A percentile compares a stretch with the other conserved stretches of the same genome.
Conservation (phyloP, 1,139 yeast species). For the Casaregolazyma lundiana region DNA sequence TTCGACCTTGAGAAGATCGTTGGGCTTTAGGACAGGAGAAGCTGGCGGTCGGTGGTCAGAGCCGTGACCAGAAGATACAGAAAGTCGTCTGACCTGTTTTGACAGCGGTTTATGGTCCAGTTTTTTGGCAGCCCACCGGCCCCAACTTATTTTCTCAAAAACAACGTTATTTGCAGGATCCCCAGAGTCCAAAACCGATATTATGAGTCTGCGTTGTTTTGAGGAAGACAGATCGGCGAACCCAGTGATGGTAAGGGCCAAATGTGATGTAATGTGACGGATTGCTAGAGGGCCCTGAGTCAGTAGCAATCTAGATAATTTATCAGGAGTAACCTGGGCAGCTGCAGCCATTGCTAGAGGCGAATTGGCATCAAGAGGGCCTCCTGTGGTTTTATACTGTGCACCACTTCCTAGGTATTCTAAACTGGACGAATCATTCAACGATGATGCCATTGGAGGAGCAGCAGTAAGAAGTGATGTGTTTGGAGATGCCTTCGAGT, state of each 20-base stretch:
- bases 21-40: constrained; percentile 22
- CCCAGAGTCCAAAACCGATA: constrained; percentile 77
- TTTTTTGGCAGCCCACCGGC: constrained; percentile 85
- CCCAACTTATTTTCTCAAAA: constrained; percentile 97
- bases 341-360: constrained; percentile 91
- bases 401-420: constrained; percentile 1
- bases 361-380: constrained; percentile 62
- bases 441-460: constrained; percentile 8
- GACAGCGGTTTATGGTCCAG: constrained; percentile 33
- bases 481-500: constrained; percentile 5
- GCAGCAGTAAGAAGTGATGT: constrained; percentile 5
- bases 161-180: constrained; percentile 60
- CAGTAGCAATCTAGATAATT: constrained; percentile 63
- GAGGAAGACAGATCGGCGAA: constrained; percentile 78
- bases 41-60: constrained; percentile 22
- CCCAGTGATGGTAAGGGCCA: constrained; percentile 69
- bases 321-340: constrained; percentile 73
- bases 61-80: constrained; percentile 41
- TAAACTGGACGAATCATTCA: constrained; percentile 1
- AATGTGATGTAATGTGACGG: constrained; percentile 78
- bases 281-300: constrained; percentile 86
- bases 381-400: constrained; percentile 10
- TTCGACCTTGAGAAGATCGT: constrained; percentile 3
- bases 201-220: constrained; percentile 83
- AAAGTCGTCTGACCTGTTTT: constrained; percentile 39